A percentile compares a stretch with the other conserved stretches of the same genome.
Conservation (phyloP, 805 yeast species). For the Lachancea lanzarotensis region DNA sequence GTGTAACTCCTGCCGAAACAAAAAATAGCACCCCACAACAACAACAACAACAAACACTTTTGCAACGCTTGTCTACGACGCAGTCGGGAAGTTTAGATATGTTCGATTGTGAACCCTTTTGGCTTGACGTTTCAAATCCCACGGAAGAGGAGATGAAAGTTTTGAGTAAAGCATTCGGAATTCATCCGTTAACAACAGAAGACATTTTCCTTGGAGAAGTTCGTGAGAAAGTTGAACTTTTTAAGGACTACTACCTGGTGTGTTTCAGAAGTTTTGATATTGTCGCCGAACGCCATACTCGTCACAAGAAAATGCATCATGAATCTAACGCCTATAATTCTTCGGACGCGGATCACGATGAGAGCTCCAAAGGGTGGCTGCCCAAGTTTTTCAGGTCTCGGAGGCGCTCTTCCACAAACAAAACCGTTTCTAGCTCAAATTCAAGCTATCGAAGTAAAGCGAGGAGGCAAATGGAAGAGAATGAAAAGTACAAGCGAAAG, state of each 20-base stretch:
- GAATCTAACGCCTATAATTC: slow-evolving; percentile 2
- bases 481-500: slow-evolving; percentile 36
- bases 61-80: slow-evolving; percentile 6
- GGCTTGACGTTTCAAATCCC: slow-evolving; percentile 91
- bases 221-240: slow-evolving; percentile 89
- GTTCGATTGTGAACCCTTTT: slow-evolving; percentile 60
- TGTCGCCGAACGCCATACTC: slow-evolving; percentile 60
- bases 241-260: slow-evolving; percentile 83
- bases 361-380: slow-evolving; percentile 13
- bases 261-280: slow-evolving; percentile 84
- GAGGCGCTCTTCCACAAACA: slow-evolving; percentile 19
- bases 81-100: slow-evolving; percentile 13
- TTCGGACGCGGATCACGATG: slow-evolving; percentile 1
- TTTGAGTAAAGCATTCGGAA: slow-evolving; percentile 81
- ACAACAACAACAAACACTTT: slow-evolving; percentile 4
- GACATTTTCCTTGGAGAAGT: slow-evolving; percentile 91
- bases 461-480: slow-evolving; percentile 31
- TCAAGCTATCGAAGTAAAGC: slow-evolving; percentile 22
- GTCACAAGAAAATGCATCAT: slow-evolving; percentile 43
- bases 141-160: slow-evolving; percentile 97
- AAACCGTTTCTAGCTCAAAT: slow-evolving; percentile 16
- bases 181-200: slow-evolving; percentile 94
- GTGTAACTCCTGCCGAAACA: slow-evolving; percentile 8
- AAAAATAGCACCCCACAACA: slow-evolving; percentile 7
- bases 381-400: slow-evolving; percentile 14